Evolutionary conservation across 169 alveolate genomes (phyloP).

Genomic region (Pseudocohnilembus persalinus): DNA sequence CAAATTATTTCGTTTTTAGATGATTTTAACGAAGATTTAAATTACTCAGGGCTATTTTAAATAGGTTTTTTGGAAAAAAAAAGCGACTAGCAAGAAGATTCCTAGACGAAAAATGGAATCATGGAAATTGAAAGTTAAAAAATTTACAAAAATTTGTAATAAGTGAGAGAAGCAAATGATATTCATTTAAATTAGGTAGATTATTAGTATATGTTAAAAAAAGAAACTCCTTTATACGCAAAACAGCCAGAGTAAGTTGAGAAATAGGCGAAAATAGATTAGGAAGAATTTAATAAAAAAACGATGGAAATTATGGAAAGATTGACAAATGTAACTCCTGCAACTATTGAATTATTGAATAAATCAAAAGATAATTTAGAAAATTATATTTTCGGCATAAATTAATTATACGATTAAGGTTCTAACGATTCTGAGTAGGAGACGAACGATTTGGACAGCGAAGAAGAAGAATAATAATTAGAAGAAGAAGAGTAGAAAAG

Average conservation of each 20-base stretch:
- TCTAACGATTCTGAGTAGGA: not conserved
- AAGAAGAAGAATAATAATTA: not conserved
- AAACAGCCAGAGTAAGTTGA: slow-evolving; percentile 8
- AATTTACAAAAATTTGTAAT: not conserved
- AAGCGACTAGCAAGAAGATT: not conserved
- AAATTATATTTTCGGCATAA: too few relatives aligned
- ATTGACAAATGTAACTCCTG: not conserved
- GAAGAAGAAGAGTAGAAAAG: not conserved
- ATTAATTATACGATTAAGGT: too few relatives aligned
- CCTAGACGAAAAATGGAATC: not conserved
- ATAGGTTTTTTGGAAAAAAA: not conserved
- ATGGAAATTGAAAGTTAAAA: not conserved
- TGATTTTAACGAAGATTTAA: slow-evolving; percentile 1
- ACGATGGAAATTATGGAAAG: not conserved
- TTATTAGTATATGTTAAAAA: slow-evolving; percentile 8
- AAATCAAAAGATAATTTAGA: too few relatives aligned
- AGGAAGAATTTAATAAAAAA: slow-evolving; percentile 16
- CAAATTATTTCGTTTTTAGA: not conserved
- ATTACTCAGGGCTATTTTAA: not conserved
- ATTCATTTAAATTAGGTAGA: not conserved
- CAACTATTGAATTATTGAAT: too few relatives aligned
- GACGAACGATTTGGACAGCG: too few relatives aligned
- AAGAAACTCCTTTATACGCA: slow-evolving; percentile 18
- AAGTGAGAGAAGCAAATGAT: slow-evolving; percentile 1
- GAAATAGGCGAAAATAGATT: too few relatives aligned